Base-by-base conservation (phyloP, 441 rosid species). In the Jatropha podagrica region DNA sequence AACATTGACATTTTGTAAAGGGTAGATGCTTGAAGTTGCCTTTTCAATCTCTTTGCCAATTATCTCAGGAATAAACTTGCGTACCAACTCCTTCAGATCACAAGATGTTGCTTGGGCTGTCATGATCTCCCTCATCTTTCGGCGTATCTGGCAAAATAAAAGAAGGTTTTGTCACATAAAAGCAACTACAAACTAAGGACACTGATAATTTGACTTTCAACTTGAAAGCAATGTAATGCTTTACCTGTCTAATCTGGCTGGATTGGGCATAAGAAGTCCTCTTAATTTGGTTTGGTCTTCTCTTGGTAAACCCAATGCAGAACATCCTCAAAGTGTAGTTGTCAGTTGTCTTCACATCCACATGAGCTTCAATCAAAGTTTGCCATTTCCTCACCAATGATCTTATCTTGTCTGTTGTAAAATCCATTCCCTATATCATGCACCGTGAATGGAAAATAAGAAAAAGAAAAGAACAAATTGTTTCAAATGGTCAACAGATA, bases 371-470 rank as follows among this genome's bases (percentile, higher is more conserved):
- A 51, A 91, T 91, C 88, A 95, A 78, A 8, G 94, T 92, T 78
- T 95, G 97, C 97, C 96, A 91, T 76, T 90, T 95, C 74, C 87
- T 86, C 58, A 92, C 98, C 90, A 95, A 80, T 12, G 98, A 95
- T 87, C 98, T 95, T 56, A 92, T 66, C 83, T 91, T 92, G 84
- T 95, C 98, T 1, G 94, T 90, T 0, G 98, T 95, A 72, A 95
- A 92, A 51, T 83, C 77, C 89, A 86, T 88, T 38, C 88, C 87
- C 98, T 92, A 73, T 0, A 78, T 44, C 38, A 41, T 61, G 3
- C n/a, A 59, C 48, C 27, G 7, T 7, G 8, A 55, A 49, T 44
- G 40, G 42, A 23, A 17, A 18, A 11, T 3, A 5, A 18, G 12
- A 26, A 61, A 4, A 54, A 37, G 18, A 55, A 4, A 12, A 61